Evolutionary conservation across 2,329 filamentous ascomycete genomes (phyloP).

Genomic region (Calycina herbarum): DNA sequence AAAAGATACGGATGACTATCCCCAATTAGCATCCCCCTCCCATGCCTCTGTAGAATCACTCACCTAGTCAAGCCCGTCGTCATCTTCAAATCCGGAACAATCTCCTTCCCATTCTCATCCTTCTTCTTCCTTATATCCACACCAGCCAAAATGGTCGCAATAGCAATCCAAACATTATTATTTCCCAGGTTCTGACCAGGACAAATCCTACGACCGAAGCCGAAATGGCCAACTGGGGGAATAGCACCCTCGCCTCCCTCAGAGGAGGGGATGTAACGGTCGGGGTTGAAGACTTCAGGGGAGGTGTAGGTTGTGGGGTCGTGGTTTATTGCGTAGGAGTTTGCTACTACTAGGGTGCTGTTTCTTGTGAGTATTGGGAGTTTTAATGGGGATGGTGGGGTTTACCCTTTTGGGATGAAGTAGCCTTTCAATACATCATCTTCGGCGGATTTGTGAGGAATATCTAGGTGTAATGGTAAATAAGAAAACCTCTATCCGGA

Average conservation of each 20-base stretch:
- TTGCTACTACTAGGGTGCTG: constrained; percentile 43
- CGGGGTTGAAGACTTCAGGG: constrained; percentile 46
- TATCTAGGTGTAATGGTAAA: constrained; percentile 34
- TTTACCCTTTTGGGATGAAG: constrained; percentile 49
- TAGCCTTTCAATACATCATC: constrained; percentile 57
- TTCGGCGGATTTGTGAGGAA: constrained; percentile 53
- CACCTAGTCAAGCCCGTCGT: background rate
- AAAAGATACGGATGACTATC: background rate
- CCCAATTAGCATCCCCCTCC: background rate
- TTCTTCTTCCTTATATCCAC: background rate
- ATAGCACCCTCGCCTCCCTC: background rate
- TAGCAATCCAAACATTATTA: background rate
- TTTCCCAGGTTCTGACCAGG: background rate
- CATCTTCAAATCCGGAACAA: background rate
- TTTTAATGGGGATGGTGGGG: constrained; percentile 29
- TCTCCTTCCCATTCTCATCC: background rate
- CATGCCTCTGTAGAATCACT: background rate
- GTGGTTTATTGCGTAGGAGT: constrained; percentile 56
- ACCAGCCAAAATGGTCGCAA: background rate
- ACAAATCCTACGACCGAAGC: constrained; percentile 4
- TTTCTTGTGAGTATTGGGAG: constrained; percentile 31
- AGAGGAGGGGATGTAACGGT: background rate
- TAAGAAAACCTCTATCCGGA: background rate
- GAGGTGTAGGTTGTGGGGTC: constrained; percentile 43
- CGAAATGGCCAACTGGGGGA: background rate